A percentile compares a stretch with the other conserved stretches of the same genome.
These are phyloP conservation scores for Exophiala dermatitidis DNA, from an alignment of 2,329 filamentous ascomycete genomes.

Conservation along the genomic window DNA sequence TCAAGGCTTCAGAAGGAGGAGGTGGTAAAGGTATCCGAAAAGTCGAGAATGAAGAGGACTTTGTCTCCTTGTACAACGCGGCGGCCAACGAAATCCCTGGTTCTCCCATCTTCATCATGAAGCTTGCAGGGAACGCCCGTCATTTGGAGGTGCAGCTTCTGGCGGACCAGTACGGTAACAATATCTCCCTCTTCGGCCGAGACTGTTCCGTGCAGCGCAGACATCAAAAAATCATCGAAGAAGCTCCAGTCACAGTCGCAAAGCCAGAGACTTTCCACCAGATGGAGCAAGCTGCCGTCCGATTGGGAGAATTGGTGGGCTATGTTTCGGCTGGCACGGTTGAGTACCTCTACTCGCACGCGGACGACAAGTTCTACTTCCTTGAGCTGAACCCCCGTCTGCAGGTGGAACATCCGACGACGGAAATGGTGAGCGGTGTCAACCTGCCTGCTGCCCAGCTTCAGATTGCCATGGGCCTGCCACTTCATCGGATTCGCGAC, in stretches of 20 bases:
- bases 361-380: slow-evolving; percentile 99
- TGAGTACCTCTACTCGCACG: slow-evolving; percentile 96
- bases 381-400: slow-evolving; percentile 97
- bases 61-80: slow-evolving; percentile 83
- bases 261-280: slow-evolving; percentile 80
- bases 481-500: slow-evolving; percentile 88
- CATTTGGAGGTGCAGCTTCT: slow-evolving; percentile 96
- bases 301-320: slow-evolving; percentile 85
- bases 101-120: slow-evolving; percentile 99
- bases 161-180: slow-evolving; percentile 98
- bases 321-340: slow-evolving; percentile 99
- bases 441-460: slow-evolving; percentile 95
- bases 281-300: slow-evolving; percentile 95
- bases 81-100: slow-evolving; percentile 96
- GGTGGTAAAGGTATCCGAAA: slow-evolving; percentile 99
- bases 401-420: slow-evolving; percentile 98
- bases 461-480: slow-evolving; percentile 97
- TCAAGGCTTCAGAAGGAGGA: slow-evolving; percentile 99
- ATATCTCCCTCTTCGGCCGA: slow-evolving; percentile 96
- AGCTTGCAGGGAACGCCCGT: slow-evolving; percentile 89
- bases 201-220: slow-evolving; percentile 97
- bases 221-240: slow-evolving; percentile 99
- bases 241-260: slow-evolving; percentile 94
- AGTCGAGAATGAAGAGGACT: slow-evolving; percentile 76
- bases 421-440: slow-evolving; percentile 98